These are phyloP conservation scores for Breviolum minutum DNA, from an alignment of 73 alveolate species.

Conservation along the genomic window DNA sequence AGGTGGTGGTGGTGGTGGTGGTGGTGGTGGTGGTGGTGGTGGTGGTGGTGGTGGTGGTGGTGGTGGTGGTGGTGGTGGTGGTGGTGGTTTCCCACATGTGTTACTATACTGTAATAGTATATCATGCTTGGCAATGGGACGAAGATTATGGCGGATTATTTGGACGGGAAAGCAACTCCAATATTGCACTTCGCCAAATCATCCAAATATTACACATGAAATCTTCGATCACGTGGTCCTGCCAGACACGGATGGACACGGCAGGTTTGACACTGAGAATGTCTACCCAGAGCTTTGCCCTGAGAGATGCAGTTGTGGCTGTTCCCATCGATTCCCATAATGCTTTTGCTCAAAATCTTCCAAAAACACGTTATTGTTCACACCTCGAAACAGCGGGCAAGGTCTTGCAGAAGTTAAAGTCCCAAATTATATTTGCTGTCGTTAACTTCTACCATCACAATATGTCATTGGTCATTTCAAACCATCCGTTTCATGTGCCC, in stretches of 20 bases:
- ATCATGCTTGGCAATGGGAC: neutral
- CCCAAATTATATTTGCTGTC: too few species aligned
- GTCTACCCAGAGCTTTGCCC: conserved; percentile 46
- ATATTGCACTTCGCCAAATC: too few species aligned
- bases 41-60: conserved; percentile 8
- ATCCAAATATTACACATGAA: neutral
- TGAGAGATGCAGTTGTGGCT: neutral
- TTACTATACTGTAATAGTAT: neutral
- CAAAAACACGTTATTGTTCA: too few species aligned
- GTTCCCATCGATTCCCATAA: neutral
- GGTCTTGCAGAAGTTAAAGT: too few species aligned
- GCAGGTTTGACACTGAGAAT: conserved; percentile 55
- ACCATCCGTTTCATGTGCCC: too few species aligned
- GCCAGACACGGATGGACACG: too few species aligned
- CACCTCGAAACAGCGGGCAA: too few species aligned
- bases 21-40: conserved; percentile 6
- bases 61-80: conserved; percentile 7
- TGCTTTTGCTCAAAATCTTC: neutral
- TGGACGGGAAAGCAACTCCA: too few species aligned
- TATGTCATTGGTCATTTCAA: too few species aligned
- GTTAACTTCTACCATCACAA: too few species aligned
- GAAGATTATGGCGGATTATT: too few species aligned
- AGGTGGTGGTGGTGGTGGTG: neutral
- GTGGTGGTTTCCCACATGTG: neutral
- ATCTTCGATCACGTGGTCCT: neutral